Base-by-base conservation (phyloP, 441 rosid species). In the Geranium incanum region DNA sequence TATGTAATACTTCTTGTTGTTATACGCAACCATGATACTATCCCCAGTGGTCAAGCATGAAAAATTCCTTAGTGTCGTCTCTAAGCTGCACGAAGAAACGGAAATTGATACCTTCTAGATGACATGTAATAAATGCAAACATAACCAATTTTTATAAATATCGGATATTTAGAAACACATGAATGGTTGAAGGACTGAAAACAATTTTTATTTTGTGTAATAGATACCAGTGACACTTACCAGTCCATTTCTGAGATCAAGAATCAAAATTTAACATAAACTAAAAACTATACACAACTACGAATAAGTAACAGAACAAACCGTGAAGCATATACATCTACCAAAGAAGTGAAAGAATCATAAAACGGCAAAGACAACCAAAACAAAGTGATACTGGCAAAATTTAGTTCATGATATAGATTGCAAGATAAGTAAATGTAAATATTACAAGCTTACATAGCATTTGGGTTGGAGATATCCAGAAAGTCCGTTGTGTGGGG, bases 11-110 rank as follows among this genome's bases (percentile, higher is more conserved):
- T 85, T 62, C 72, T 86, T 86, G 72, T 88, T 83, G 84, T 88
- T 88, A 64, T 86, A 86, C 15, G 87, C 84, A 77, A 88, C 88
- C 91, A 88, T 85, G 67, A 88, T 81, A n/a, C 84, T 84, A 64
- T 88, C 91, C 5, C 93, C 91, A 1, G 70, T 75, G 64, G 93
- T 88, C 73, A 88, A 83, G 80, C 91, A 88, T 50, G 93, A 85
- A 80, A 86, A 88, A 77, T 79, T 85, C 78, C 93, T 82, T 74
- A 88, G 79, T 1, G 93, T 75, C 12, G 87, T 88, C 82, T 88
- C 93, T 74, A 86, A 80, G 81, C 93, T 88, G 88, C 80, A 79
- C 52, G 43, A 7, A 12, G 33, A 0, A 3, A 70, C 5, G 62
- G 67, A 71, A 0, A 43, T 60, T 67, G 39, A 5, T 55, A 72